These are phyloP conservation scores for Chionographis japonica DNA, from an alignment of 106 monocot genomes.

Conservation along the genomic window DNA sequence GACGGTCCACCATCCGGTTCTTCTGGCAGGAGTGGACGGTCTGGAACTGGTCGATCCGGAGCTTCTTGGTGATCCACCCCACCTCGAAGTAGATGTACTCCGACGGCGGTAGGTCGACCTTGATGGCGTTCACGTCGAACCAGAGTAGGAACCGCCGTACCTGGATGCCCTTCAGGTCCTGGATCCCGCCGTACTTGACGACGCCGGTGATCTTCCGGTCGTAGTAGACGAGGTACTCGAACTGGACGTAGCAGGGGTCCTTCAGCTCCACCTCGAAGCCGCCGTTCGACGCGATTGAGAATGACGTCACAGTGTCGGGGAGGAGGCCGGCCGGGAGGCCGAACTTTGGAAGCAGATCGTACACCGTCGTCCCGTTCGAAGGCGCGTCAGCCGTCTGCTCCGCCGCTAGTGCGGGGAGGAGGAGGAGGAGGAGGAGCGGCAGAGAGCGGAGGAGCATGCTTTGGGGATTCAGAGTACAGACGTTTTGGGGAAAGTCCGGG, in stretches of 20 bases:
- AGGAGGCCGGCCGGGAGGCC: constrained; percentile 73
- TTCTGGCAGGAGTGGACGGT: constrained; percentile 45
- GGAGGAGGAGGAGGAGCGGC: constrained; percentile 5
- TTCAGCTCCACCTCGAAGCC: constrained; percentile 37
- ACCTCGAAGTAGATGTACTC: constrained; percentile 67
- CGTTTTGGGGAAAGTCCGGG: not conserved
- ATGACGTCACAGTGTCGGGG: constrained; percentile 53
- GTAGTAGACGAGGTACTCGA: constrained; percentile 71
- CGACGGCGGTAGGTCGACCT: constrained; percentile 67
- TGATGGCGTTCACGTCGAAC: constrained; percentile 67
- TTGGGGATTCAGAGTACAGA: not conserved
- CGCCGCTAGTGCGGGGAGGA: not conserved
- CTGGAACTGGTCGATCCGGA: constrained; percentile 53
- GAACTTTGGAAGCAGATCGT: constrained; percentile 63
- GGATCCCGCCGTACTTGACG: constrained; percentile 45
- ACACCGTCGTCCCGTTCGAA: constrained; percentile 32
- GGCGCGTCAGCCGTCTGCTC: not conserved
- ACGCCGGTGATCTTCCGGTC: constrained; percentile 46
- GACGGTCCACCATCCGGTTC: not conserved
- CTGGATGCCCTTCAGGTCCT: constrained; percentile 47
- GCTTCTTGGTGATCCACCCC: constrained; percentile 62
- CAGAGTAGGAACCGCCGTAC: constrained; percentile 57
- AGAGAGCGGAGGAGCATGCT: not conserved
- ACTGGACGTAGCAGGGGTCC: constrained; percentile 61
- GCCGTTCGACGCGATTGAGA: constrained; percentile 39